Percentiles rank a stretch among this genome's conserved stretches.
These are phyloP conservation scores for Linderina pennispora DNA, from an alignment of 192 early-diverging fungal species.

Conservation along the genomic window DNA sequence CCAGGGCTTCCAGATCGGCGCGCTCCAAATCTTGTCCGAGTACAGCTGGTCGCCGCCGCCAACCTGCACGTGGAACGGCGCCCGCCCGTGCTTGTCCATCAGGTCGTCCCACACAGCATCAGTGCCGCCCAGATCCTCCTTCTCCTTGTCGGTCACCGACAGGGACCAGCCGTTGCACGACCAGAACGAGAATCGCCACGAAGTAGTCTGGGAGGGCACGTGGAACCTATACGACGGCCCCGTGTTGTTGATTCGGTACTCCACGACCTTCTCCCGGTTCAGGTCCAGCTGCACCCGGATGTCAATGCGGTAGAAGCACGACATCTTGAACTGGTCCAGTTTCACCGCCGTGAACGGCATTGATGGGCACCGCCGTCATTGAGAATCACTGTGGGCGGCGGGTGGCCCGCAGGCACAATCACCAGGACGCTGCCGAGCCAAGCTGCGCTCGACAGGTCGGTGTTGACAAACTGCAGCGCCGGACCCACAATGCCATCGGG, in stretches of 20 bases:
- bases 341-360: constrained; percentile 21
- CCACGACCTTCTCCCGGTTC: constrained; percentile 27
- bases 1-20: constrained; percentile 57
- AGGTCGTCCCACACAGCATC: constrained; percentile 67
- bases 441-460: constrained; percentile 42
- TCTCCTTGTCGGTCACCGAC: constrained; percentile 31
- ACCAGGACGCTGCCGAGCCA: constrained; percentile 54
- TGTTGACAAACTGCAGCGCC: constrained; percentile 50
- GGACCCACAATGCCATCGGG: constrained; percentile 48
- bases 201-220: constrained; percentile 44
- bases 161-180: constrained; percentile 71
- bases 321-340: constrained; percentile 54
- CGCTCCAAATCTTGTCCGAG: constrained; percentile 52
- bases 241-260: constrained; percentile 43
- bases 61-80: constrained; percentile 64
- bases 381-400: constrained; percentile 32
- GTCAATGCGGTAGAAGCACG: constrained; percentile 59
- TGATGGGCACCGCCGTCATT: constrained; percentile 27
- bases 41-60: constrained; percentile 76
- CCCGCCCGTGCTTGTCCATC: constrained; percentile 49
- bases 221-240: constrained; percentile 46
- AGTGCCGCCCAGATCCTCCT: constrained; percentile 35
- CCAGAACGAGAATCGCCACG: constrained; percentile 63
- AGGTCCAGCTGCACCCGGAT: constrained; percentile 47
- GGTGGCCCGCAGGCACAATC: constrained; percentile 23